Evolutionary conservation across 345 rosid genomes (phyloP), one percentile per base, ranked within the genome.

Genomic region (Dovyalis caffra): DNA sequence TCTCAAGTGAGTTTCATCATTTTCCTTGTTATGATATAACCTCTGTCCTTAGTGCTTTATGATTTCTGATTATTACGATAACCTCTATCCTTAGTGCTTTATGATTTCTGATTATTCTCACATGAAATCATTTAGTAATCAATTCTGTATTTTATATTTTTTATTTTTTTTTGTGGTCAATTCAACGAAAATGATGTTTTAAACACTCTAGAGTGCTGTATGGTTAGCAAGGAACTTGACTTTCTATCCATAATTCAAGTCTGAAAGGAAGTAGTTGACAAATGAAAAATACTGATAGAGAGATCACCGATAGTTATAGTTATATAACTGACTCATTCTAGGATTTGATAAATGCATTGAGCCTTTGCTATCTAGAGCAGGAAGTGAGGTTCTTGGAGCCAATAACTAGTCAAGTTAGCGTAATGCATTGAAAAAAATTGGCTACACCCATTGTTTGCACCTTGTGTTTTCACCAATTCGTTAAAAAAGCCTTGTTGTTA

Each of bases 1-100:
- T 85, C 90, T 91, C 88, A 92, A 89, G 99, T 95, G 86, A 86
- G 88, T 74, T 75, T 80, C 84, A 65, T 66, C 37, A 23, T 75
- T 26, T 80, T 74, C 61, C 37, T 74, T 64, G 15, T 67, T 16
- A 31, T 63, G 23, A 53, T 35, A 14, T 57, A 68, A 16, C 9
- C 33, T 25, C 6, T 62, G 28, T 40, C 9, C 33, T 25, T 3
- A 47, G 28, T 40, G 2, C 5, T 51, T 56, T 40, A 32, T n/a
- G 21, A 4, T 72, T 61, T 47, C 33, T 31, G 56, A 47, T n/a
- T n/a, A n/a, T n/a, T n/a, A n/a, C n/a, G n/a, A 14, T 57, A 68
- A 16, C 9, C 33, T 25, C 6, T 62, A 21, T 40, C n/a, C n/a
- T n/a, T n/a, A n/a, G n/a, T n/a, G 2, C 5, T 51, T 56, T 40